Percentiles rank a stretch among this genome's conserved stretches.
Conservation (phyloP, 129 eudicot genomes). For the Oenanthe sinensis region DNA sequence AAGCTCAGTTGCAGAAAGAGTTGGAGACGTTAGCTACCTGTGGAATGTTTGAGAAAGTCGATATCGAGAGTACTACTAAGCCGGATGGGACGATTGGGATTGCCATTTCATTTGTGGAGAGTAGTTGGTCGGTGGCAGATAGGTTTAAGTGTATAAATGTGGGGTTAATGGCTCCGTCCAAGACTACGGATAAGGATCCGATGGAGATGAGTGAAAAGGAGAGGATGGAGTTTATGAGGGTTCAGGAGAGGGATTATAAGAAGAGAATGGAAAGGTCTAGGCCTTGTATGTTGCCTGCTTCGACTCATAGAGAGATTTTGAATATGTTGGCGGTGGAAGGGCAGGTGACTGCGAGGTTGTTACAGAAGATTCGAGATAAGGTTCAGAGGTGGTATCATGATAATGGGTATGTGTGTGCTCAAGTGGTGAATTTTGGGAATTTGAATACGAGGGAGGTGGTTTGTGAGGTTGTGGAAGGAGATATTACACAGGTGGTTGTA, state of each 20-base stretch:
- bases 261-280: slow-evolving; percentile 66
- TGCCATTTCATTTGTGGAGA: slow-evolving; percentile 45
- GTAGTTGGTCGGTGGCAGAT: slow-evolving; percentile 71
- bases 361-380: slow-evolving; percentile 76
- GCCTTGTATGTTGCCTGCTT: slow-evolving; percentile 66
- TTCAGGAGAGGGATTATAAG: slow-evolving; percentile 62
- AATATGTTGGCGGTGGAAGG: slow-evolving; percentile 45
- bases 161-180: slow-evolving; percentile 58
- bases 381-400: slow-evolving; percentile 97
- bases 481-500: slow-evolving; percentile 65
- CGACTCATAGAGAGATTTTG: slow-evolving; percentile 47
- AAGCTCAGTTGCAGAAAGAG: slow-evolving; percentile 81
- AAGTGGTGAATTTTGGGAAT: slow-evolving; percentile 93
- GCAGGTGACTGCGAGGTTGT: slow-evolving; percentile 63
- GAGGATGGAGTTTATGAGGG: slow-evolving; percentile 41
- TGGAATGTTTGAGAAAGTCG: slow-evolving; percentile 90
- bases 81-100: slow-evolving; percentile 67
- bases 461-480: slow-evolving; percentile 97
- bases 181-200: slow-evolving; percentile 47
- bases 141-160: slow-evolving; percentile 74
- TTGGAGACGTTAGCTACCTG: slow-evolving; percentile 76
- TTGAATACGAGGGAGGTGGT: slow-evolving; percentile 75
- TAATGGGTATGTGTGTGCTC: slow-evolving; percentile 83
- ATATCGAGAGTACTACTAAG: slow-evolving; percentile 69
- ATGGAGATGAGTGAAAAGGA: slow-evolving; percentile 71